phyloP scores from a whole-genome alignment of 768 basidiomycete genomes.

The Lactifluus subvellereus region DNA sequence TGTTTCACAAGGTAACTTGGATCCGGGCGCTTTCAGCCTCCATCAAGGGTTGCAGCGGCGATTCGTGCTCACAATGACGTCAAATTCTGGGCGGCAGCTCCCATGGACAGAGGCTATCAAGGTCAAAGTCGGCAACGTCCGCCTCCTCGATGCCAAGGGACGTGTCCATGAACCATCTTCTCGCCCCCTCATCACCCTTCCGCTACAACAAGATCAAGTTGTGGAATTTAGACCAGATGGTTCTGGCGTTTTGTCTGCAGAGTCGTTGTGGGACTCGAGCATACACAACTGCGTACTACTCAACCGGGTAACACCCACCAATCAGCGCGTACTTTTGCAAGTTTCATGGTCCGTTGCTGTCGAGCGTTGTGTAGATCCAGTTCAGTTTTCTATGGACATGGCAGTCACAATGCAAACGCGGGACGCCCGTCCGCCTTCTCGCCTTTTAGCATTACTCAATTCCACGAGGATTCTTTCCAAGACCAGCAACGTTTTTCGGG shows the following conservation, averaged over 20 bases:
- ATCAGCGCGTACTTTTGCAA: constrained; percentile 76
- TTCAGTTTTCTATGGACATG: constrained; percentile 85
- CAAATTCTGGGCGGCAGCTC: constrained; percentile 84
- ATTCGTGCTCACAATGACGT: constrained; percentile 67
- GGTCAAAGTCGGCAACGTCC: constrained; percentile 75
- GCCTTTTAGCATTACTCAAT: constrained; percentile 68
- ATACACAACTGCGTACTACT: constrained; percentile 80
- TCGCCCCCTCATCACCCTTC: constrained; percentile 64
- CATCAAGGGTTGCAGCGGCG: constrained; percentile 93
- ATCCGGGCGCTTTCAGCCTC: constrained; percentile 80
- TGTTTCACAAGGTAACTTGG: constrained; percentile 63
- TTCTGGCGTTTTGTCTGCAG: constrained; percentile 60
- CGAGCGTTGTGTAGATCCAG: constrained; percentile 78
- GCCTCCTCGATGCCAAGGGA: constrained; percentile 79
- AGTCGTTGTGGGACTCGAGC: constrained; percentile 90
- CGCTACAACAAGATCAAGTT: constrained; percentile 63
- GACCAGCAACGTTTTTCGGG: constrained; percentile 77
- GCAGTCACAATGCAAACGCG: constrained; percentile 79
- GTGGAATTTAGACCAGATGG: constrained; percentile 83
- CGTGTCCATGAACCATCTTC: constrained; percentile 73
- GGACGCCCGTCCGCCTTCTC: constrained; percentile 79
- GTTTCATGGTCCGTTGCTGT: constrained; percentile 73
- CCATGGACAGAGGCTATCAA: constrained; percentile 80
- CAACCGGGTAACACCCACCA: constrained; percentile 74
- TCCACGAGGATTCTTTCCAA: constrained; percentile 72